Evolutionary conservation across 192 early-diverging fungal species (phyloP).

Genomic region (Spinellus fusiger): DNA sequence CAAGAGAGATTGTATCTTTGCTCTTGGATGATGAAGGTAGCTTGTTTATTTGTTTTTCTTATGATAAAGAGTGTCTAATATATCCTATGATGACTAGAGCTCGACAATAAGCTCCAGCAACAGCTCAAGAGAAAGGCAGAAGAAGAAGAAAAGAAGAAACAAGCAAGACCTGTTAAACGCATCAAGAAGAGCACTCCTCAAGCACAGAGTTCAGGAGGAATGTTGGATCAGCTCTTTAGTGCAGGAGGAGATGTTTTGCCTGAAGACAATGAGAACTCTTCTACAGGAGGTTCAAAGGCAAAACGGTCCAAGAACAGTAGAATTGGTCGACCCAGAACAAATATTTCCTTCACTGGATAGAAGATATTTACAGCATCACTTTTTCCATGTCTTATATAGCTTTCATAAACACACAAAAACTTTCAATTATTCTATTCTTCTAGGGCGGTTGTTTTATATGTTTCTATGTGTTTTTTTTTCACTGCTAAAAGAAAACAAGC

Average conservation of each 20-base stretch:
- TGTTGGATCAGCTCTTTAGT: slow-evolving; percentile 17
- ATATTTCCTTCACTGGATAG: slow-evolving; percentile 21
- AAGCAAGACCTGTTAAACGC: slow-evolving; percentile 19
- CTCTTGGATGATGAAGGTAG: slow-evolving; percentile 69
- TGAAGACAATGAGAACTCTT: slow-evolving; percentile 2
- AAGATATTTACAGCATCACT: neutral
- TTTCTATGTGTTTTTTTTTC: too few species aligned
- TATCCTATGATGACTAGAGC: slow-evolving; percentile 28
- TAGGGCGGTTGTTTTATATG: too few species aligned
- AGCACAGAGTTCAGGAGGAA: slow-evolving; percentile 14
- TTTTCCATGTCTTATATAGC: neutral
- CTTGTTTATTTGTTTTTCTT: neutral
- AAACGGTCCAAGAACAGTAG: slow-evolving; percentile 7
- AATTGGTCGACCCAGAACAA: slow-evolving; percentile 21
- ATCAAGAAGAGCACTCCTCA: slow-evolving; percentile 11
- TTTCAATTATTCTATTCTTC: too few species aligned
- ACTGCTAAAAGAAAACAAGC: too few species aligned
- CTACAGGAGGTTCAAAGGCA: neutral
- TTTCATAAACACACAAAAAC: too few species aligned
- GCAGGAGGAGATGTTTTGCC: slow-evolving; percentile 21
- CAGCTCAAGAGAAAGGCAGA: slow-evolving; percentile 51
- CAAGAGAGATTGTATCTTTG: slow-evolving; percentile 83
- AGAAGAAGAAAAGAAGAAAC: slow-evolving; percentile 42
- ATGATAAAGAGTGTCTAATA: neutral
- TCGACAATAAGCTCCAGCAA: slow-evolving; percentile 48